Base-by-base conservation (phyloP, 129 eudicot genomes). In the Mikania micrantha region DNA sequence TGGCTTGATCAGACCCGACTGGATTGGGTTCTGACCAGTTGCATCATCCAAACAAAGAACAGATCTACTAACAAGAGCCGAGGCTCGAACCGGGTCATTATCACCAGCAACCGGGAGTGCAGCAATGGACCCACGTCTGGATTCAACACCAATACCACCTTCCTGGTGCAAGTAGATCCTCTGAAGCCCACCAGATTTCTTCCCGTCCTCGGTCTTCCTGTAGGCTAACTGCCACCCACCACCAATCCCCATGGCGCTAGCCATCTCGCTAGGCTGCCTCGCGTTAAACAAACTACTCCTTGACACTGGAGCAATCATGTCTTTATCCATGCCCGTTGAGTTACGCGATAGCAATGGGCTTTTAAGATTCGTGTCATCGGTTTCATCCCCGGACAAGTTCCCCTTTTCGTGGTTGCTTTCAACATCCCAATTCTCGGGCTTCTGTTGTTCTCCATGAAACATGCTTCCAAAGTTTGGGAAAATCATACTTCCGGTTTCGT, bases 161-260 rank as follows among this genome's bases (percentile, higher is more conserved):
- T 92, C 98, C 70, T 93, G 83, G 41, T 93, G 88, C 38, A 93
- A 70, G 54, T 85, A 93, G 10, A 93, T 85, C 83, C 96, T 85
- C 66, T 89, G 82, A 22, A 88, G 81, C 20, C 81, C 89, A 19
- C 87, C 88, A 11, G 57, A 69, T 48, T 70, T 75, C 54, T 82
- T 82, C 77, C 85, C 95, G 22, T 80, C 93, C 40, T 82, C 91
- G 1, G 44, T 17, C 73, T 73, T 67, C 52, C 84, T 82, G 44
- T 81, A 93, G 1, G 99, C 99, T 52, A 93, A 71, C 76, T 89
- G 99, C 99, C 99, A 93, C 56, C 99, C 99, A 45, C 95, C 96
- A 50, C 98, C 98, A 28, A 92, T 92, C 25, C 95, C 96, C 86
- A 81, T 74, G 21, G 89, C 79, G 34, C 60, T 80, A 52, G 68